Evolutionary conservation across 495 filamentous ascomycete genomes (phyloP), one percentile per base, ranked within the genome.

Genomic region (Trichoderma orchidacearum): DNA sequence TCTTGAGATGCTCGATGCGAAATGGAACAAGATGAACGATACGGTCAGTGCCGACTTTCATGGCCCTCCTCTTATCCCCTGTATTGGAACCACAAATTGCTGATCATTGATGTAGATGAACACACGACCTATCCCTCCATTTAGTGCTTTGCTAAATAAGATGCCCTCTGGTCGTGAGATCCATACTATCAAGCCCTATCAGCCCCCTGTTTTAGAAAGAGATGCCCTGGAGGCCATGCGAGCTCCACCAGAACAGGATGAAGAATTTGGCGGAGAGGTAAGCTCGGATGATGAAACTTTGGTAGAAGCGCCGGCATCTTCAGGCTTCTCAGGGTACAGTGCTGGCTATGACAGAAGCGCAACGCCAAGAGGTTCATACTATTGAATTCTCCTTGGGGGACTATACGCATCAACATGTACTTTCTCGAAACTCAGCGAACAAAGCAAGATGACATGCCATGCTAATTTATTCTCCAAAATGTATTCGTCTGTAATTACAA

Each of bases 11-110:
- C 68, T 98, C 55, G 85, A 95, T 65, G 75, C 74, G 51, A 96
- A 95, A 66, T 98, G 93, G 93, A 79, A 77, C 30, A 89, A 89
- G 70, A 81, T 87, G 72, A 98, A 98, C 67, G 89, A 96, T 71
- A 94, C 87, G 13, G 88, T 95, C 66, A 72, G 85, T 78, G 23
- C 28, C 62, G 60, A 27, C 17, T 48, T 48, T 13, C 7, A 36
- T 17, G 18, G 18, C 48, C 13, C 1, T 4, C 28, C n/a, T 18
- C 27, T 0, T 21, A 25, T 50, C 29, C n/a, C 7, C 9, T 1
- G 17, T 3, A 28, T 5, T 2, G 11, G 11, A 17, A 2, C 13
- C 18, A 52, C 21, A 21, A 5, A 6, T 18, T 32, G 18, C 60
- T 55, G 45, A 31, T 13, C 13, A n/a, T 57, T 17, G 29, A 28